Base-by-base conservation (phyloP, 2,329 filamentous ascomycete species). In the Fusarium sp. region DNA sequence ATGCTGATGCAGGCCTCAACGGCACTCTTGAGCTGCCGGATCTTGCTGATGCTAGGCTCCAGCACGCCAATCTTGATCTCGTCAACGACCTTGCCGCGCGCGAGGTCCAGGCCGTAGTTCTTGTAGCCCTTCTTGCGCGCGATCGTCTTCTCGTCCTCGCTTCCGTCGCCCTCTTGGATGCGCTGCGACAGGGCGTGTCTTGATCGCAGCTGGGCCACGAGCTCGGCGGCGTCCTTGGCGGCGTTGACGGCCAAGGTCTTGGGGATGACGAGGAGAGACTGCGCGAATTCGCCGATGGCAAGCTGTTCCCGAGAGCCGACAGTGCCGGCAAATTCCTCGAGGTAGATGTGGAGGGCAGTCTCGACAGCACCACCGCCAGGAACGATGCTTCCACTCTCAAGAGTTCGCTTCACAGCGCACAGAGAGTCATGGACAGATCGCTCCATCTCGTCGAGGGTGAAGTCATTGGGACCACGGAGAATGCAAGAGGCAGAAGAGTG, bases 1-100 rank as follows among this genome's bases (percentile, higher is more conserved):
- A 99, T 98, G 78, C 93, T 92, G 81, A 99, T 97, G 81, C 96
- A 98, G 60, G 96, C 96, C 84, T 99, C 96, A 54, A 99, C 96
- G 27, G 96, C 96, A 82, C 92, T 96, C 90, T 99, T 99, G 78
- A 99, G 85, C 85, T 98, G 96, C 82, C 95, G 91, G 73, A 99
- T 88, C 87, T 99, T 99, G 87, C 95, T 97, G 85, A 99, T 93
- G 82, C 92, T 97, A 31, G 96, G 96, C 85, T 99, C 96, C 77
- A 99, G 81, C 67, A 99, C 94, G 77, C 96, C 96, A 11, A 93
- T 90, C 87, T 98, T 98, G 76, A 99, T 85, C 83, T 93, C 90
- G 80, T 99, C 96, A 60, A 94, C 90, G 63, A 98, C 93, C 79
- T 93, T 95, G 73, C 96, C 96, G 79, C 92, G 93, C 62, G 85